A percentile compares a stretch with the other conserved stretches of the same genome.
These are phyloP conservation scores for Silene conica DNA, from an alignment of 148 eudicot species.

Conservation along the genomic window DNA sequence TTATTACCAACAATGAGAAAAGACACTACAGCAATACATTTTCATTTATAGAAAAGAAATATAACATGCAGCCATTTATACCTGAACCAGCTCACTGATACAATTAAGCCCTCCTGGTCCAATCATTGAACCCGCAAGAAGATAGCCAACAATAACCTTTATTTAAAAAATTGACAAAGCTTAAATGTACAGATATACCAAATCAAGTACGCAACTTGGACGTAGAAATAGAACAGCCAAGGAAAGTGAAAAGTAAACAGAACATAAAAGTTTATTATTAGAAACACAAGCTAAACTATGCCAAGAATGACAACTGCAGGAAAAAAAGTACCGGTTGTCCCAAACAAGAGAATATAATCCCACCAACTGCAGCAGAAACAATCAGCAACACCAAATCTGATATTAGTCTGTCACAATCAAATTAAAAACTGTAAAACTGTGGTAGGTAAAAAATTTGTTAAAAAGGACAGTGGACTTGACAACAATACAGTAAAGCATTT, in stretches of 20 bases:
- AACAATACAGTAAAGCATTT: not conserved
- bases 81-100: constrained; percentile 98
- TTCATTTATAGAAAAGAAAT: not conserved
- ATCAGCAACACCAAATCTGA: constrained; percentile 90
- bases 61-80: constrained; percentile 14
- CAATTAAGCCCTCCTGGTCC: constrained; percentile 95
- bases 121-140: constrained; percentile 91
- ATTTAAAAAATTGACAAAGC: constrained; percentile 7
- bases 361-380: constrained; percentile 98
- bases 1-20: constrained; percentile 2
- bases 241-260: not conserved
- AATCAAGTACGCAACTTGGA: not conserved
- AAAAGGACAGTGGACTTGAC: not conserved
- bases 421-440: not conserved
- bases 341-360: constrained; percentile 83
- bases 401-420: constrained; percentile 58
- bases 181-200: not conserved
- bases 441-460: not conserved
- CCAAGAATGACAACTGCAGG: constrained; percentile 19
- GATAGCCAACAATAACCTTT: constrained; percentile 96
- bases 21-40: not conserved
- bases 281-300: not conserved
- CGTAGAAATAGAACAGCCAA: not conserved
- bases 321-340: constrained; percentile 79
- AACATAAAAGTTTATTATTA: not conserved